Evolutionary conservation across 768 basidiomycete genomes (phyloP).

Genomic region (Cyclocybe aegerita): DNA sequence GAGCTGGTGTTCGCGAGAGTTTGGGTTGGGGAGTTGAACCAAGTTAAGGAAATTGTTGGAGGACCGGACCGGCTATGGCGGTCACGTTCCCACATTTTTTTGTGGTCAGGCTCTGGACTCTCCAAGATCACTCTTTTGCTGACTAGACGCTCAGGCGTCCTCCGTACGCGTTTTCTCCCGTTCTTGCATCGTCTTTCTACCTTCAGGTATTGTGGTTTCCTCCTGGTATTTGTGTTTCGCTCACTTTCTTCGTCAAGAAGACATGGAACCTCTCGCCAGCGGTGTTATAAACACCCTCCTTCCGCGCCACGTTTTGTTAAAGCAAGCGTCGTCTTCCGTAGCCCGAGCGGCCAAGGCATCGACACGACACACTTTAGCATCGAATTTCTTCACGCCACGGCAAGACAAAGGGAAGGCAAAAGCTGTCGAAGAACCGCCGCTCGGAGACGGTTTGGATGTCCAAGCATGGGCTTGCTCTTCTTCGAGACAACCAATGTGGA

Average conservation of each 20-base stretch:
- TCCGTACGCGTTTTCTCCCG: too few species aligned
- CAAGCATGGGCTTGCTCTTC: slow-evolving; percentile 46
- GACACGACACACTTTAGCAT: slow-evolving; percentile 28
- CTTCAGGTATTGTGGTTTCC: neutral
- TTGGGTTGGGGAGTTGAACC: neutral
- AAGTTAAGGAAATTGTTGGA: too few species aligned
- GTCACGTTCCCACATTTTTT: slow-evolving; percentile 10
- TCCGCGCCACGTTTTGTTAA: slow-evolving; percentile 29
- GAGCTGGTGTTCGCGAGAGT: neutral
- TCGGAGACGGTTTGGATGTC: slow-evolving; percentile 33
- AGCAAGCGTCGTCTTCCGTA: slow-evolving; percentile 9
- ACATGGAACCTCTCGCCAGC: slow-evolving; percentile 58
- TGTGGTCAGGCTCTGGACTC: neutral
- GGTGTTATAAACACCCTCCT: slow-evolving; percentile 51
- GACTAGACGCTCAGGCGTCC: too few species aligned
- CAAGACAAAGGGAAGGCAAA: slow-evolving; percentile 55
- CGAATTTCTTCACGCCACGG: slow-evolving; percentile 56
- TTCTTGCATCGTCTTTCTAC: neutral
- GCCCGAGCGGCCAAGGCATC: slow-evolving; percentile 14
- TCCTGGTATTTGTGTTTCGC: neutral
- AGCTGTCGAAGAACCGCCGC: slow-evolving; percentile 26
- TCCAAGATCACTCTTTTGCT: too few species aligned
- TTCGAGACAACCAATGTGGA: slow-evolving; percentile 46
- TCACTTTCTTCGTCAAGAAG: neutral
- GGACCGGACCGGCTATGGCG: neutral